Evolutionary conservation across 2,329 filamentous ascomycete species (phyloP), one percentile per base, ranked within the genome.

Genomic region (Colletotrichum orbiculare): DNA sequence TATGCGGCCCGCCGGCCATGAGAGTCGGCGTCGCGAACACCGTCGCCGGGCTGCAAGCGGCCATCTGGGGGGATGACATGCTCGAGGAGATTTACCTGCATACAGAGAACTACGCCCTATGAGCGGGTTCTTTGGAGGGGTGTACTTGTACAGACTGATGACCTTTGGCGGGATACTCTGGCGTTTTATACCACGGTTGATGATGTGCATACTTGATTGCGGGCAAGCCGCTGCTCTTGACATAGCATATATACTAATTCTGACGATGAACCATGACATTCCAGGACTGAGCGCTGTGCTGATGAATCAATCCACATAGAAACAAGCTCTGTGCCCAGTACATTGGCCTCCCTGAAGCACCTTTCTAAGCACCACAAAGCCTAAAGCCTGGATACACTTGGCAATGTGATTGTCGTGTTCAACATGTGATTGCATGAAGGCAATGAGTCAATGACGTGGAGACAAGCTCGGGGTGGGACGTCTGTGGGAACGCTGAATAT

Each of bases 81-180:
- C 86, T 91, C 50, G 94, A 97, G 74, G 95, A 97, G 84, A 91
- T 98, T 59, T 97, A 94, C 76, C 78, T 97, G 76, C 95, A 97
- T 81, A 92, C 94, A 4, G 95, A 98, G 83, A 97, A 97, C 76
- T 97, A 97, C 80, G 92, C 94, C 55, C 83, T 97, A 67, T 97
- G 77, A 84, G 4, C 34, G 15, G 49, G 13, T 15, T 17, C 4
- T 13, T 38, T 39, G 7, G 13, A 38, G 52, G 47, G 6, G 33
- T 66, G 64, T 66, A 66, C 12, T 54, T 54, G 34, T 66, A 59
- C 41, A 63, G 63, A 63, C 42, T 15, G 55, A 49, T 58, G 46
- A 58, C 38, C 17, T 12, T 56, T 41, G 3, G n/a, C 43, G 35
- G 38, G 60, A 48, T 25, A 64, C 60, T 52, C 25, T 53, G 62